phyloP scores from a whole-genome alignment of 306 rosid species.

The Fragaria vesca region DNA sequence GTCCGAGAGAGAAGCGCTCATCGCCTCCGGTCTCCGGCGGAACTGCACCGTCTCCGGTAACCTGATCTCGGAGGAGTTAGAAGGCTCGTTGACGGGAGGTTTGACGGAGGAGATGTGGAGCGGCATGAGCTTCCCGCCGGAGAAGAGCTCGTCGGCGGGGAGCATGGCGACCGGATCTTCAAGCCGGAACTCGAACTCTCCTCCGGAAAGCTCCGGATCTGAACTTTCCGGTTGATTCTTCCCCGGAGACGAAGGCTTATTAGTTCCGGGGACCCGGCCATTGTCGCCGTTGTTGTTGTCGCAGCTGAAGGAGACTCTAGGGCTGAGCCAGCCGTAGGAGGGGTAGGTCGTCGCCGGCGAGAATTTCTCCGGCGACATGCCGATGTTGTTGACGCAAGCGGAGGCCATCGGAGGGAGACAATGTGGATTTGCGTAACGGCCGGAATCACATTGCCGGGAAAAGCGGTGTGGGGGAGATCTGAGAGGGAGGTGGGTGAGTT shows the following conservation, averaged over 20 bases:
- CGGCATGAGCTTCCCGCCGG: slow-evolving; percentile 83
- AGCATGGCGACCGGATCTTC: slow-evolving; percentile 81
- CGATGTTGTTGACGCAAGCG: slow-evolving; percentile 86
- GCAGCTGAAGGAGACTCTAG: slow-evolving; percentile 52
- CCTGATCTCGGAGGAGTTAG: slow-evolving; percentile 14
- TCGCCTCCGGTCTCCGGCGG: slow-evolving; percentile 32
- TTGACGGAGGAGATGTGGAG: slow-evolving; percentile 52
- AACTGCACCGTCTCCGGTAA: slow-evolving; percentile 32
- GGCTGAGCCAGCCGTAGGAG: slow-evolving; percentile 64
- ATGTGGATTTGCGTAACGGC: background rate
- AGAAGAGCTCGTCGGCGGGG: slow-evolving; percentile 90
- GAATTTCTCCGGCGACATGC: slow-evolving; percentile 66
- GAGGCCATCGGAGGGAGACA: slow-evolving; percentile 59
- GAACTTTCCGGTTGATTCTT: slow-evolving; percentile 20
- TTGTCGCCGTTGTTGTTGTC: slow-evolving; percentile 24
- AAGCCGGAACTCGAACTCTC: slow-evolving; percentile 85
- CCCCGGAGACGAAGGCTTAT: slow-evolving; percentile 1
- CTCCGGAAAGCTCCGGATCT: slow-evolving; percentile 46
- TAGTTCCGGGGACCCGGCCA: slow-evolving; percentile 21
- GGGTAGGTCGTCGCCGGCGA: slow-evolving; percentile 42
- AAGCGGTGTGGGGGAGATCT: slow-evolving; percentile 6
- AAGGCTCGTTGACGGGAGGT: slow-evolving; percentile 15
- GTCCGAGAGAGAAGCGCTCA: slow-evolving; percentile 28
- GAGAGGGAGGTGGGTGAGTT: slow-evolving; percentile 5
- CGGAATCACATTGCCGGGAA: slow-evolving; percentile 17